phyloP scores from a whole-genome alignment of 148 eudicot genomes.

The Cornus controversa region DNA sequence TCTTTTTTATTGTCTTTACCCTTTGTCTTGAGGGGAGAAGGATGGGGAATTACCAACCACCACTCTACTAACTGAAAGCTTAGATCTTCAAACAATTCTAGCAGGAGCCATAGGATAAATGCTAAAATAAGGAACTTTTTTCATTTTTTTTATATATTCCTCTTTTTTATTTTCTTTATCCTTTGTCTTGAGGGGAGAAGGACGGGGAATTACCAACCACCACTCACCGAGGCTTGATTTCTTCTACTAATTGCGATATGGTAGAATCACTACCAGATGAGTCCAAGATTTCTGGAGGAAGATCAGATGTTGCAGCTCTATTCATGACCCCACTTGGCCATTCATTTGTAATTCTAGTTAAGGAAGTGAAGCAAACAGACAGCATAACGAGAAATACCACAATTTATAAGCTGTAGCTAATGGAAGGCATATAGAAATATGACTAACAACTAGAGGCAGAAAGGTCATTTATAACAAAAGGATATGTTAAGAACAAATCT shows the following conservation, averaged over 20 bases:
- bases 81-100: not conserved
- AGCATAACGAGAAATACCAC: constrained; percentile 2
- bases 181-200: not conserved
- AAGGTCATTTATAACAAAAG: constrained; percentile 30
- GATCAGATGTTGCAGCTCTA: constrained; percentile 47
- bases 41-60: not conserved
- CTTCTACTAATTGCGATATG: constrained; percentile 79
- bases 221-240: constrained; percentile 91
- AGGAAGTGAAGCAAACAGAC: constrained; percentile 32
- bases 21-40: not conserved
- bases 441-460: not conserved
- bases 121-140: not conserved
- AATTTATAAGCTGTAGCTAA: not conserved
- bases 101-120: not conserved
- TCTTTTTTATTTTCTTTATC: not conserved
- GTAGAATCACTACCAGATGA: constrained; percentile 51
- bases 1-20: not conserved
- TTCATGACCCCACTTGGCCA: constrained; percentile 87
- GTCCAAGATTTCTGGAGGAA: constrained; percentile 56
- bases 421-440: not conserved
- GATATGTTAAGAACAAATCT: constrained; percentile 93
- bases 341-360: constrained; percentile 75
- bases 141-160: too few species aligned
- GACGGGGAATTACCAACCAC: not conserved
- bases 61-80: too few species aligned